Conservation (phyloP, 805 yeast species). For the Candida ficus region DNA sequence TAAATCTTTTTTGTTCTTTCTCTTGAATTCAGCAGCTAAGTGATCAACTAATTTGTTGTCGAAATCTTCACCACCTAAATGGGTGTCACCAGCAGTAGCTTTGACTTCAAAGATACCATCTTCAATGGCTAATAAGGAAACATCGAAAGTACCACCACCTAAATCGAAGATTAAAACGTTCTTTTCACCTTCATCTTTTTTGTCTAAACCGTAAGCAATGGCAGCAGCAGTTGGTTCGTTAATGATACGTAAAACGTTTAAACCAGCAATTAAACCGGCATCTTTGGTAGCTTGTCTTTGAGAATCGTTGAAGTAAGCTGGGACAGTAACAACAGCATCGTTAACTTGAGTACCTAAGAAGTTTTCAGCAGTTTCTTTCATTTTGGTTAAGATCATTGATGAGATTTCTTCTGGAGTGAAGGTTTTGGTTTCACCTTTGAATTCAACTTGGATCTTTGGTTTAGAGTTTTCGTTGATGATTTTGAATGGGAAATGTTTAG, state of each 20-base stretch:
- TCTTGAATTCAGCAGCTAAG: conserved; percentile 91
- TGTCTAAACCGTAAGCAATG: conserved; percentile 89
- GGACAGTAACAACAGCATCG: conserved; percentile 16
- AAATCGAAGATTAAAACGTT: conserved; percentile 86
- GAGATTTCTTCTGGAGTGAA: conserved; percentile 95
- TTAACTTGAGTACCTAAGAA: conserved; percentile 15
- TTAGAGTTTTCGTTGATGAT: conserved; percentile 68
- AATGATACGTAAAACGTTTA: conserved; percentile 15
- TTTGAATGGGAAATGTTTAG: conserved; percentile 81
- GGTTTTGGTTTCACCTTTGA: conserved; percentile 69
- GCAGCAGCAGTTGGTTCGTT: conserved; percentile 71
- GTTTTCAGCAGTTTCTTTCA: conserved; percentile 46
- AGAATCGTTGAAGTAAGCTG: conserved; percentile 18
- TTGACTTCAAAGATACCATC: conserved; percentile 96
- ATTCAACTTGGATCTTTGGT: conserved; percentile 41
- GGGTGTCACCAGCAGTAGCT: conserved; percentile 56
- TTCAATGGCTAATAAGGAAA: conserved; percentile 81
- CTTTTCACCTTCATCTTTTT: conserved; percentile 69
- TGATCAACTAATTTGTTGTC: conserved; percentile 91
- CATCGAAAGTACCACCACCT: conserved; percentile 98
- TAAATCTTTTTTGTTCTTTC: conserved; percentile 93
- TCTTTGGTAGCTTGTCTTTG: conserved; percentile 19
- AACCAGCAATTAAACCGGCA: conserved; percentile 17
- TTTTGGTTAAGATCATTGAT: conserved; percentile 85
- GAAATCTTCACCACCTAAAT: conserved; percentile 65